Conservation (phyloP, 2,329 filamentous ascomycete genomes). For the Chaetomium globosum region DNA sequence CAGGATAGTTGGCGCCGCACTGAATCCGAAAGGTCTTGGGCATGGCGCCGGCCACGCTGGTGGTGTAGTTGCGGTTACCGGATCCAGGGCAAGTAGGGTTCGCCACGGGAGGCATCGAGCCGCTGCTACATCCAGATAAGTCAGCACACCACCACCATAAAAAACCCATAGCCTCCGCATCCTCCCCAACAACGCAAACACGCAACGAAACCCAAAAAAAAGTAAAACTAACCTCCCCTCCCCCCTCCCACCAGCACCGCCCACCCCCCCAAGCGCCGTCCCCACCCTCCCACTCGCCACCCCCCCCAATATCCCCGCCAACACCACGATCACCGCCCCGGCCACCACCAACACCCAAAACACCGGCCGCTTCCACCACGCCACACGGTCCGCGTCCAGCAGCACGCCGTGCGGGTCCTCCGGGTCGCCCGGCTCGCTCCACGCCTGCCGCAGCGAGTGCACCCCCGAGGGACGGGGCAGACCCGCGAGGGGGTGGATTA, state of each 20-base stretch:
- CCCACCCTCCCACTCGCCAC: slow-evolving; percentile 29
- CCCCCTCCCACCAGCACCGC: slow-evolving; percentile 5
- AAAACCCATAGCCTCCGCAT: neutral
- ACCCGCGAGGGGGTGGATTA: neutral
- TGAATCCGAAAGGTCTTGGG: slow-evolving; percentile 23
- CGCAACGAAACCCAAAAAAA: neutral
- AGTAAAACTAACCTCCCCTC: neutral
- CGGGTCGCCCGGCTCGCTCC: slow-evolving; percentile 22
- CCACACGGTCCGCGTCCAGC: neutral
- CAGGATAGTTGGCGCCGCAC: slow-evolving; percentile 26
- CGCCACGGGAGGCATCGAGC: neutral
- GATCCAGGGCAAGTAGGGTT: slow-evolving; percentile 21
- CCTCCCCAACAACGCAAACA: neutral
- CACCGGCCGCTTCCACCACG: slow-evolving; percentile 23
- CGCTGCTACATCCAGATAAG: neutral
- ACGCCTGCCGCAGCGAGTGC: slow-evolving; percentile 28
- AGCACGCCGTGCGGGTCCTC: neutral
- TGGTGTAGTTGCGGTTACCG: slow-evolving; percentile 26
- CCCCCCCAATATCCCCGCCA: slow-evolving; percentile 31
- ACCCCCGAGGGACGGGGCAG: slow-evolving; percentile 20
- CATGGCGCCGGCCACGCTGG: neutral
- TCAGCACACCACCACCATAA: neutral
- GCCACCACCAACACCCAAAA: slow-evolving; percentile 24
- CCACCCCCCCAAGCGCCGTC: slow-evolving; percentile 18
- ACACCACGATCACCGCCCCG: slow-evolving; percentile 21